phyloP scores from a whole-genome alignment of 192 early-diverging fungal genomes.

The Backusella liffmaniae region DNA sequence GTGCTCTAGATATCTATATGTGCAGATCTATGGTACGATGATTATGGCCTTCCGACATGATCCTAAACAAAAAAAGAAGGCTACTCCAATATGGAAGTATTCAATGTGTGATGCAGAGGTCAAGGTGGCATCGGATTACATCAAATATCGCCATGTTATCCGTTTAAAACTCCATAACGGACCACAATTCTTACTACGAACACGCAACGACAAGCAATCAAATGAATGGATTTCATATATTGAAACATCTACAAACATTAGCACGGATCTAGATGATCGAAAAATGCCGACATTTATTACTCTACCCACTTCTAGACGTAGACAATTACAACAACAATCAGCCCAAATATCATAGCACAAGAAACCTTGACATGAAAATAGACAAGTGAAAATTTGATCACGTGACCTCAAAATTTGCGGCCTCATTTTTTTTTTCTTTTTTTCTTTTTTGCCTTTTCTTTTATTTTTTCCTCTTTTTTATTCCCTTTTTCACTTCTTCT shows the following conservation, averaged over 20 bases:
- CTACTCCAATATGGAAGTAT: constrained; percentile 36
- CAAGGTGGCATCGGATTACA: constrained; percentile 42
- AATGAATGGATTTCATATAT: constrained; percentile 45
- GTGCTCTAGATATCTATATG: not conserved
- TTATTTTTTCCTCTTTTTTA: not conserved
- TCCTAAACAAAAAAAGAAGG: constrained; percentile 9
- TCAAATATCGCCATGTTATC: constrained; percentile 44
- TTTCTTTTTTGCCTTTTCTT: not conserved
- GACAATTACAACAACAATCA: not conserved
- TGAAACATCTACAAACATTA: constrained; percentile 50
- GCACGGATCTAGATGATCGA: constrained; percentile 41
- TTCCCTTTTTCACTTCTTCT: not conserved
- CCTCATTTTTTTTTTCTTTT: constrained; percentile 3
- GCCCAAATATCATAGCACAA: not conserved
- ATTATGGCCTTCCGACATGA: not conserved
- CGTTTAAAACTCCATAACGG: constrained; percentile 40
- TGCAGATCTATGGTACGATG: not conserved
- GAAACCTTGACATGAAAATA: constrained; percentile 3
- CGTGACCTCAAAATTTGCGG: not conserved
- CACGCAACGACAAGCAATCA: constrained; percentile 35
- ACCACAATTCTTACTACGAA: constrained; percentile 42
- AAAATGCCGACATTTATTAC: constrained; percentile 51
- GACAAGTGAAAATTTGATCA: not conserved
- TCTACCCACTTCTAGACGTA: constrained; percentile 29
- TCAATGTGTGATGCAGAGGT: constrained; percentile 43